Percentiles rank a stretch among this genome's conserved stretches.
phyloP scores from a whole-genome alignment of 108 stramenopile genomes.

The Nannochloropsis granulata region DNA sequence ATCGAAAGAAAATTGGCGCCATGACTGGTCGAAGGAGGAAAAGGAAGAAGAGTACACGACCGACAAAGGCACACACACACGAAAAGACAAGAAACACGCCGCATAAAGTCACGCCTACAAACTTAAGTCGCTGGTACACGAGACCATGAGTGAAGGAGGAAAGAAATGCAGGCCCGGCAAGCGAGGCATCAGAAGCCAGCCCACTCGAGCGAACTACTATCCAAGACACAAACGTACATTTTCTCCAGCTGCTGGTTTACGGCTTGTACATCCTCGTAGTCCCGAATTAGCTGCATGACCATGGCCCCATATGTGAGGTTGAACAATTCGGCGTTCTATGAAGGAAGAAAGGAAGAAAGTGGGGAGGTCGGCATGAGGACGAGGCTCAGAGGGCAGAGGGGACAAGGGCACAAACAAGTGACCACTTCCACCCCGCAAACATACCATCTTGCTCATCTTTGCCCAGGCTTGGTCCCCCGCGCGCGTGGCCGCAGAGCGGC shows the following conservation, averaged over 20 bases:
- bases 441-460: slow-evolving; percentile 30
- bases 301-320: slow-evolving; percentile 87
- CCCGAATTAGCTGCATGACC: slow-evolving; percentile 72
- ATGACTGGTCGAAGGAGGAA: too few relatives aligned
- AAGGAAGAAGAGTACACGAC: too few relatives aligned
- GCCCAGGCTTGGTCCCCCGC: slow-evolving; percentile 25
- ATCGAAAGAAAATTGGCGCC: too few relatives aligned
- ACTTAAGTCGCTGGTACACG: too few relatives aligned
- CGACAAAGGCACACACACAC: too few relatives aligned
- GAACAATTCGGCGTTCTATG: slow-evolving; percentile 77
- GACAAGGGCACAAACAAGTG: background rate
- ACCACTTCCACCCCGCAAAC: background rate
- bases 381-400: background rate
- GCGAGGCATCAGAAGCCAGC: too few relatives aligned
- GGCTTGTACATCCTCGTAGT: slow-evolving; percentile 57
- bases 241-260: slow-evolving; percentile 65
- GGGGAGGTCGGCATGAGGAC: background rate
- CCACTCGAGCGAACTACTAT: background rate
- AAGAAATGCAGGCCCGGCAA: too few relatives aligned
- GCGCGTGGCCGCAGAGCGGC: background rate
- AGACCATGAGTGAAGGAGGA: too few relatives aligned
- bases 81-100: too few relatives aligned
- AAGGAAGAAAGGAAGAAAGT: background rate
- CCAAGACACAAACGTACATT: slow-evolving; percentile 41
- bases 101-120: too few relatives aligned